These are phyloP conservation scores for Mycena galericulata DNA, from an alignment of 768 basidiomycete species.

Conservation along the genomic window DNA sequence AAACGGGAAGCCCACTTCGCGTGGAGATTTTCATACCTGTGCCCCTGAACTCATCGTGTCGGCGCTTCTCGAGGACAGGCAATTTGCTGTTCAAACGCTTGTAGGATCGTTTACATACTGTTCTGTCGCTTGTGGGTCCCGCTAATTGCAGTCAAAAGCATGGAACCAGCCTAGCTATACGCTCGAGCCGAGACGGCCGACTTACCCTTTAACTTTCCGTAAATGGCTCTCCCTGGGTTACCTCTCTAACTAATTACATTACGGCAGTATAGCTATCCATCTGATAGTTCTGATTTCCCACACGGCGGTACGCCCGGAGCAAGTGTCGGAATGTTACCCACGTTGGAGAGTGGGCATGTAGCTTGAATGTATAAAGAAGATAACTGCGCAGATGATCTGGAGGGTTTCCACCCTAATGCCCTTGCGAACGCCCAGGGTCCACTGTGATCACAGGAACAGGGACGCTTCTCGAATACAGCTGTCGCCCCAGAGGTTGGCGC, in stretches of 20 bases:
- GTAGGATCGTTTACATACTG: no score
- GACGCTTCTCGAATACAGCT: background rate
- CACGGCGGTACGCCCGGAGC: background rate
- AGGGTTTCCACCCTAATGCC: background rate
- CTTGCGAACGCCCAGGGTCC: no score
- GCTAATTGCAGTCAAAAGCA: background rate
- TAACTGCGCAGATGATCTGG: background rate
- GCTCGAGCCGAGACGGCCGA: background rate
- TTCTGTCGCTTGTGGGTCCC: background rate
- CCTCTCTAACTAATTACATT: no score
- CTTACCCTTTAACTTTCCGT: background rate
- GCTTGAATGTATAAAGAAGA: background rate
- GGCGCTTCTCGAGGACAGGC: no score
- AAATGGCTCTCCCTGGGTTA: background rate
- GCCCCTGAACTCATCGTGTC: no score
- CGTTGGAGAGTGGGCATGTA: background rate
- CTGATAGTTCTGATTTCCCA: background rate
- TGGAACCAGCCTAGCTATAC: background rate
- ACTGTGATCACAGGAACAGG: no score
- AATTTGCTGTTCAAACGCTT: no score
- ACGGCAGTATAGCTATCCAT: background rate
- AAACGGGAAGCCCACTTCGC: no score
- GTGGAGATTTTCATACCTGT: no score
- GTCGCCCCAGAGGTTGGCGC: background rate
- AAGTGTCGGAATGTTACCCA: background rate